Percentiles rank a stretch among this genome's conserved stretches.
Conservation (phyloP, 495 filamentous ascomycete species). For the Annulohypoxylon stygium region DNA sequence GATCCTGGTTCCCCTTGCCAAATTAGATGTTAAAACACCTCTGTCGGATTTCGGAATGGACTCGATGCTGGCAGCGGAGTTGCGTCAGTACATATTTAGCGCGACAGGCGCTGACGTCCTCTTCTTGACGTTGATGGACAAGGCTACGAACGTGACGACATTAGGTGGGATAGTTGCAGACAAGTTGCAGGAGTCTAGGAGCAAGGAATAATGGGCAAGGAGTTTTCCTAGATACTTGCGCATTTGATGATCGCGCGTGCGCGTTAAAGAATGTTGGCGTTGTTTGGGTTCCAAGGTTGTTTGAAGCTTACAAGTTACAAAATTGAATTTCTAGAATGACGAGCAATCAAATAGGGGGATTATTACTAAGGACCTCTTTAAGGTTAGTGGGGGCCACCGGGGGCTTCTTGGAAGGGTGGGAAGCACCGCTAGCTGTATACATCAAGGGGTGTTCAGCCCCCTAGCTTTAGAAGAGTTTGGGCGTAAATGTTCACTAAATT, state of each 20-base stretch:
- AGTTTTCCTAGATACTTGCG: not conserved
- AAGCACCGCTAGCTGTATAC: not conserved
- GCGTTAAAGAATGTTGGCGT: no score
- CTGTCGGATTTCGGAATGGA: slow-evolving; percentile 54
- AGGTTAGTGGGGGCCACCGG: not conserved
- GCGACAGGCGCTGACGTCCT: slow-evolving; percentile 52
- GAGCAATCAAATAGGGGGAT: not conserved
- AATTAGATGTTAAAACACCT: slow-evolving; percentile 42
- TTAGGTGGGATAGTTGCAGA: not conserved
- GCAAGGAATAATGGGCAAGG: not conserved
- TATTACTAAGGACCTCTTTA: no score
- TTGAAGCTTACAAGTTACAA: not conserved
- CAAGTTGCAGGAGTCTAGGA: not conserved
- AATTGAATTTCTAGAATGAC: not conserved
- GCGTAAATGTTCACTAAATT: no score
- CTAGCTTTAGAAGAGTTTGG: not conserved
- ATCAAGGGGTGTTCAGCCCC: not conserved
- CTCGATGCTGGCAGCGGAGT: slow-evolving; percentile 58
- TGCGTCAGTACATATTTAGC: slow-evolving; percentile 49
- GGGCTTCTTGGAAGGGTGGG: not conserved
- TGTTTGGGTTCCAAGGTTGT: no score
- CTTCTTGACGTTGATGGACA: slow-evolving; percentile 31
- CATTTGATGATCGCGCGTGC: not conserved
- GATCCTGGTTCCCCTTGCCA: slow-evolving; percentile 48
- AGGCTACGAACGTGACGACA: slow-evolving; percentile 4